phyloP scores from a whole-genome alignment of 1,284 basidiomycete genomes.

The Fomitiporia mediterranea region DNA sequence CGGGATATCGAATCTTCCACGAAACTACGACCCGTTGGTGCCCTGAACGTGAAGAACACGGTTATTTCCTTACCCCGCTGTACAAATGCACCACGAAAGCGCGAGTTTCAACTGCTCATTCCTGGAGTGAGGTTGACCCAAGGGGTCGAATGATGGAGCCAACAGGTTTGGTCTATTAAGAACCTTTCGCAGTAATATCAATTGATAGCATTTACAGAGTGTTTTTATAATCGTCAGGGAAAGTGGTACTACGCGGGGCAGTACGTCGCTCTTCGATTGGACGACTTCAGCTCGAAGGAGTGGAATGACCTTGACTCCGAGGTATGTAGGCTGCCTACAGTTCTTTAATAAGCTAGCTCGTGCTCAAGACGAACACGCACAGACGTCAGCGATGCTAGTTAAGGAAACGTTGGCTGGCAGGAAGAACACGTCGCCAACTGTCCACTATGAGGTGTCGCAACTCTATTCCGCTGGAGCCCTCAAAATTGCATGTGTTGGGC shows the following conservation, averaged over 20 bases:
- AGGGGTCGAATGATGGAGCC: slow-evolving; percentile 51
- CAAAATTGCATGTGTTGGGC: slow-evolving; percentile 61
- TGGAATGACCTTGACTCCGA: slow-evolving; percentile 62
- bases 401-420: slow-evolving; percentile 64
- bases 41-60: slow-evolving; percentile 72
- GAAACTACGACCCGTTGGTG: slow-evolving; percentile 69
- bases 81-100: slow-evolving; percentile 76
- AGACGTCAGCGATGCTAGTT: slow-evolving; percentile 61
- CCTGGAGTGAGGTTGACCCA: slow-evolving; percentile 60
- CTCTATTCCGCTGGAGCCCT: slow-evolving; percentile 68
- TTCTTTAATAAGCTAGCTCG: not conserved
- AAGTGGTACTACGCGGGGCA: slow-evolving; percentile 79
- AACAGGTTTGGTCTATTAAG: slow-evolving; percentile 43
- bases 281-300: slow-evolving; percentile 58
- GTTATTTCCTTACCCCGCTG: slow-evolving; percentile 62
- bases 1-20: slow-evolving; percentile 60
- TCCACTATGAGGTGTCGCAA: slow-evolving; percentile 65
- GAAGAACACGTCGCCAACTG: slow-evolving; percentile 72
- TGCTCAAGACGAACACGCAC: slow-evolving; percentile 8
- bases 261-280: slow-evolving; percentile 60
- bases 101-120: slow-evolving; percentile 64
- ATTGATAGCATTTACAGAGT: slow-evolving; percentile 42
- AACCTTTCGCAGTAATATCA: not conserved
- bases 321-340: slow-evolving; percentile 33
- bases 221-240: slow-evolving; percentile 71